These are phyloP conservation scores for Candida multigemmis DNA, from an alignment of 805 yeast species.

Conservation along the genomic window DNA sequence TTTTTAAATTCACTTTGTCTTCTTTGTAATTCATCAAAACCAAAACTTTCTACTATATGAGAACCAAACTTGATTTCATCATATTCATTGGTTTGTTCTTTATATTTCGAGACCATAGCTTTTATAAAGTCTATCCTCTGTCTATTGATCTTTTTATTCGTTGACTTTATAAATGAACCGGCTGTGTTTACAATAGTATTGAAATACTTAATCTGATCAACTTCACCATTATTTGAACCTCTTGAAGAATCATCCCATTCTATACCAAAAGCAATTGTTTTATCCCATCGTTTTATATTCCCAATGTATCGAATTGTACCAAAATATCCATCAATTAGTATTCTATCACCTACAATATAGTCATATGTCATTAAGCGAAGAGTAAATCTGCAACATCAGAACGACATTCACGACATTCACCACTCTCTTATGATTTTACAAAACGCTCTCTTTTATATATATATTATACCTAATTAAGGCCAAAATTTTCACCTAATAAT, in stretches of 20 bases:
- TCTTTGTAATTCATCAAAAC: constrained; percentile 49
- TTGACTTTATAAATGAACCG: constrained; percentile 57
- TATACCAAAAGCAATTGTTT: constrained; percentile 53
- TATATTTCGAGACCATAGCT: constrained; percentile 31
- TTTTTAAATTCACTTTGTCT: constrained; percentile 37
- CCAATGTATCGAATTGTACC: constrained; percentile 66
- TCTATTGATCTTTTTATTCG: constrained; percentile 21
- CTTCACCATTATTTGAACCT: constrained; percentile 67
- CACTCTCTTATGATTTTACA: too few relatives aligned
- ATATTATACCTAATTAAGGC: constrained; percentile 10
- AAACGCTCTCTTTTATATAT: constrained; percentile 1
- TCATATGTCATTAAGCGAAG: constrained; percentile 1
- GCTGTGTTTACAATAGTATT: constrained; percentile 21
- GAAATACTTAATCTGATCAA: constrained; percentile 52
- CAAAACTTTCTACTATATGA: constrained; percentile 54
- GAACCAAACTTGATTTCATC: constrained; percentile 39
- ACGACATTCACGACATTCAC: neutral
- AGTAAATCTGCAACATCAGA: neutral
- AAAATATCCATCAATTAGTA: constrained; percentile 28
- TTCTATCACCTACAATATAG: constrained; percentile 9
- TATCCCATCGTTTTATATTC: constrained; percentile 48
- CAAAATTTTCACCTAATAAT: constrained; percentile 45
- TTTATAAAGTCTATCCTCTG: constrained; percentile 24
- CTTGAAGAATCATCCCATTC: constrained; percentile 74
- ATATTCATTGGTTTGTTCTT: constrained; percentile 14